Conservation (phyloP, 768 basidiomycete genomes). For the Trametes sanguinea region DNA sequence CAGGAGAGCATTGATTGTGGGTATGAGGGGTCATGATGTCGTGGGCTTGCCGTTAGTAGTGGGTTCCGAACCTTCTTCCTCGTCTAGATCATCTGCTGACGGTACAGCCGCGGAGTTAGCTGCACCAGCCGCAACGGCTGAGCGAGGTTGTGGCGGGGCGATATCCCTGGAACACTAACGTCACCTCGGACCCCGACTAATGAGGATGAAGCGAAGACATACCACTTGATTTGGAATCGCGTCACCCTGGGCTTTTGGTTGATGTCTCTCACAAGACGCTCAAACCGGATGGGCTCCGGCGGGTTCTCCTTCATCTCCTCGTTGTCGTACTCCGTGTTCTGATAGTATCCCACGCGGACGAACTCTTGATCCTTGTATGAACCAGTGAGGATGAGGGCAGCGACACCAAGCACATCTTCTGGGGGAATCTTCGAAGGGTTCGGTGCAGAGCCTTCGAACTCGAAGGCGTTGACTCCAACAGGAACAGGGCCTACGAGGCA, state of each 20-base stretch:
- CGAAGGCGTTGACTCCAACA: constrained; percentile 95
- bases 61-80: constrained; percentile 33
- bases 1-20: not conserved
- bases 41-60: constrained; percentile 22
- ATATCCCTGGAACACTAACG: constrained; percentile 55
- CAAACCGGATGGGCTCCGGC: constrained; percentile 69
- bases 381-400: constrained; percentile 95
- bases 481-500: constrained; percentile 98
- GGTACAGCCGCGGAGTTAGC: constrained; percentile 74
- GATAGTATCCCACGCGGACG: constrained; percentile 99
- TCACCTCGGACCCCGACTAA: not conserved
- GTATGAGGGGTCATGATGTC: constrained; percentile 18
- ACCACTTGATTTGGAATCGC: constrained; percentile 89
- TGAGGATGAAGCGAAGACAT: constrained; percentile 28
- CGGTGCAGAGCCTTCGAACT: constrained; percentile 89
- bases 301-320: constrained; percentile 84
- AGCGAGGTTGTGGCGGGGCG: constrained; percentile 46
- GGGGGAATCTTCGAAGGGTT: constrained; percentile 81
- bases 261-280: constrained; percentile 82
- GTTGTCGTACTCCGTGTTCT: constrained; percentile 98
- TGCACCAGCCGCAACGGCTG: constrained; percentile 53
- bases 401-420: constrained; percentile 93
- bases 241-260: constrained; percentile 93
- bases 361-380: constrained; percentile 98
- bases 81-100: constrained; percentile 66